Conservation (phyloP, 768 basidiomycete genomes). For the Flagelloscypha sp. region DNA sequence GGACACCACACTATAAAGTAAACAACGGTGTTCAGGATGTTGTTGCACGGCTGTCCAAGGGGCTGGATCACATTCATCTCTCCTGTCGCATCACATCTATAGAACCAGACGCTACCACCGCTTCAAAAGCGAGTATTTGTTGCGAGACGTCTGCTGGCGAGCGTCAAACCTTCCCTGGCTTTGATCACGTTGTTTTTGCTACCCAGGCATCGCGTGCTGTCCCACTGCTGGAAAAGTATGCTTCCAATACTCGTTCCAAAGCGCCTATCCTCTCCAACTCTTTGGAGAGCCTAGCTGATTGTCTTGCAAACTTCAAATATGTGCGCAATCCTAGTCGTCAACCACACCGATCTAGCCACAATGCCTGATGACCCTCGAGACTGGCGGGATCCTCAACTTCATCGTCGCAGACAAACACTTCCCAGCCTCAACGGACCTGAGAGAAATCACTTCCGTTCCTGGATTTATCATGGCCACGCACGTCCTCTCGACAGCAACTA, state of each 20-base stretch:
- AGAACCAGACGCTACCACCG: constrained; percentile 25
- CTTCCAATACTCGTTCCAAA: constrained; percentile 25
- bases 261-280: constrained; percentile 19
- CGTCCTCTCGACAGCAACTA: constrained; percentile 33
- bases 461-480: constrained; percentile 69
- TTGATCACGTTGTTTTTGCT: constrained; percentile 62
- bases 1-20: constrained; percentile 63
- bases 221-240: constrained; percentile 42
- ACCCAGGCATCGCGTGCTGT: constrained; percentile 65
- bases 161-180: constrained; percentile 30
- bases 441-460: constrained; percentile 25
- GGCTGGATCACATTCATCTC: constrained; percentile 45
- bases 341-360: constrained; percentile 57
- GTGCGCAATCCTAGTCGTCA: constrained; percentile 52
- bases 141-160: constrained; percentile 24
- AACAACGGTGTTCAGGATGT: constrained; percentile 51
- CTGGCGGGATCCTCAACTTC: constrained; percentile 60
- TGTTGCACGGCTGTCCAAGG: constrained; percentile 38
- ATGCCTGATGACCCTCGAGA: constrained; percentile 45
- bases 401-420: constrained; percentile 17
- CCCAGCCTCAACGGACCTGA: background rate
- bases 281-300: constrained; percentile 34
- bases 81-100: constrained; percentile 43
- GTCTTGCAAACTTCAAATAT: constrained; percentile 49
- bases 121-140: constrained; percentile 28